Evolutionary conservation across 1,139 yeast species (phyloP), one percentile per base, ranked within the genome.

Genomic region (Debaryomycetaceae sp.): DNA sequence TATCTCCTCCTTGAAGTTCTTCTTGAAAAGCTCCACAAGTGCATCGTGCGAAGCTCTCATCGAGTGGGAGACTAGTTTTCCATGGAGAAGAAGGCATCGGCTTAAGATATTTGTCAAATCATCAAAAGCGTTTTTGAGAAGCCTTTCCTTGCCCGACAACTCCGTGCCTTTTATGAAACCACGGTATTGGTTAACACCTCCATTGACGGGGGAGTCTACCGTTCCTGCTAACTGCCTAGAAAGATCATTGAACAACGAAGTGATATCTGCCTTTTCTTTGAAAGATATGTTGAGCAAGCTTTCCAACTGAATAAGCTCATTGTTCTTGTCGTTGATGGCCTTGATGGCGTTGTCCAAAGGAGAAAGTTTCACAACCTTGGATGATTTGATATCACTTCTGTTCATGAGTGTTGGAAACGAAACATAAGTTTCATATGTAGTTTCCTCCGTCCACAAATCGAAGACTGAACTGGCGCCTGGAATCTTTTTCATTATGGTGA

Each of bases 341-440:
- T 86, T 73, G 49, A 86, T 72, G 1, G 96, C 97, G 65, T 87
- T 89, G 54, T 87, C 88, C 51, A 88, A 71, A 27, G 97, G 97
- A n/a, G 96, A 87, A 45, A 88, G 68, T 56, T 78, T 81, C 39
- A 78, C 72, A n/a, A 75, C 72, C n/a, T 62, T 67, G 6, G 76
- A 69, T 6, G 57, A 51, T 53, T 76, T 78, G 54, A 89, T 81
- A 57, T 87, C 95, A 54, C 90, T 81, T 63, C 96, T 77, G 61
- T 88, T 87, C 84, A 88, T 86, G 63, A 89, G 77, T 0, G 96
- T 86, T 31, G 97, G 97, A 82, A 89, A 89, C 6, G 89, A 77
- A 49, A 86, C 78, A 47, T 65, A 72, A 0, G 96, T 86, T 54
- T 83, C 89, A 63, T 81, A 89, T 0, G 87, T 83, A 6, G 88